phyloP scores from a whole-genome alignment of 192 early-diverging fungal species.

The Coemansia reversa region DNA sequence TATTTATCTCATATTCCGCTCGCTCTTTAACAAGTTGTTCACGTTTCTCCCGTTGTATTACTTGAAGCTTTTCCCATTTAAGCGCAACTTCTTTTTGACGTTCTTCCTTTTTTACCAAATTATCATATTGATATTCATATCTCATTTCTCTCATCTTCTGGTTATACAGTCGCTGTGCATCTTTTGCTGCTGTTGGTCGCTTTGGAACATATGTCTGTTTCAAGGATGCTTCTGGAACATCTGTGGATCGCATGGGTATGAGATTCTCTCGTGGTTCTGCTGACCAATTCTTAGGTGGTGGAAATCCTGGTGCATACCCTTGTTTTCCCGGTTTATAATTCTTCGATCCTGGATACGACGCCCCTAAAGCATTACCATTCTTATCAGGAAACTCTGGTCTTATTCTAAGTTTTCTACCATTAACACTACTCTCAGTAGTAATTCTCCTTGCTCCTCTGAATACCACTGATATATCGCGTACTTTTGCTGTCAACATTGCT shows the following conservation, averaged over 20 bases:
- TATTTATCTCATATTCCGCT: conserved; percentile 24
- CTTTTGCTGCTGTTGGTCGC: conserved; percentile 1
- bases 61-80: conserved; percentile 3
- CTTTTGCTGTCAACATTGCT: too few relatives aligned
- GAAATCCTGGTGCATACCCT: conserved; percentile 55
- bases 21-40: conserved; percentile 30
- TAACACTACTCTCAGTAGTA: too few relatives aligned
- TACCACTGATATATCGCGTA: too few relatives aligned
- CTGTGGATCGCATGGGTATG: conserved; percentile 9
- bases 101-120: conserved; percentile 20
- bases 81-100: conserved; percentile 12
- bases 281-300: conserved; percentile 40
- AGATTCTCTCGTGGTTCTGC: conserved; percentile 5
- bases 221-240: conserved; percentile 20
- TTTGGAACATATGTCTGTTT: conserved; percentile 8
- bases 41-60: conserved; percentile 14
- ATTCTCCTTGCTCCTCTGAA: too few relatives aligned
- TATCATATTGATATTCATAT: conserved; percentile 28
- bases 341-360: conserved; percentile 25
- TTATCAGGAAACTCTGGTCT: too few relatives aligned
- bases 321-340: conserved; percentile 50
- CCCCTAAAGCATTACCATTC: too few relatives aligned
- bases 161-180: conserved; percentile 22
- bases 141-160: conserved; percentile 33
- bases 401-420: too few relatives aligned